Evolutionary conservation across 768 basidiomycete genomes (phyloP), one percentile per base, ranked within the genome.

Genomic region (Lactarius sp.): DNA sequence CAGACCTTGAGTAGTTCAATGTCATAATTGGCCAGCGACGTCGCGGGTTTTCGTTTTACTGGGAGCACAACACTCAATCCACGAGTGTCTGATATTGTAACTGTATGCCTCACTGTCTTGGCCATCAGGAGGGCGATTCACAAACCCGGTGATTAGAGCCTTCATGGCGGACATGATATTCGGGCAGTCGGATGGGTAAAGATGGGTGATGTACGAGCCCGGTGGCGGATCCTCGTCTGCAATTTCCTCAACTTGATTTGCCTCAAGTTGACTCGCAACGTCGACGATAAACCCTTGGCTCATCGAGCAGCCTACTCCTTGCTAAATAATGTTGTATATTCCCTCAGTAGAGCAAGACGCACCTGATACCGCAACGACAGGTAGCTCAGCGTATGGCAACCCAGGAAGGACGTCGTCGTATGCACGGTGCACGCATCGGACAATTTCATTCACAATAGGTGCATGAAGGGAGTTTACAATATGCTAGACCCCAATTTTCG

Each of bases 11-110:
- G 79, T 27, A 83, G 71, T 55, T 75, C 76, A 44, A 92, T 82
- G 70, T 92, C 88, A 68, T 83, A 83, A 44, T 72, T 78, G 3
- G 86, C 84, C 36, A 88, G 71, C 0, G 85, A 84, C 0, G 77
- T 75, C 1, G 80, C 68, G 0, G 81, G 69, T 62, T 79, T 83
- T 33, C 81, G 79, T 64, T 80, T 83, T 12, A 75, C 70, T 20
- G 65, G 66, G 9, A 61, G 79, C 81, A 62, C 4, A 57, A 52
- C 12, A 4, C 46, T 49, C 39, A 42, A 37, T 6, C 13, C 12
- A 46, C 16, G 27, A 58, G 27, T 2, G 34, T 42, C 20, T n/a
- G 13, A 13, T 22, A 12, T 22, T 14, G 18, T 33, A 16, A 37
- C n/a, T 14, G 27, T n/a, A 39, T 52, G 42, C 6, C 68, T 60